phyloP scores from a whole-genome alignment of 2,329 filamentous ascomycete genomes.

The Paecilomyces variotii region DNA sequence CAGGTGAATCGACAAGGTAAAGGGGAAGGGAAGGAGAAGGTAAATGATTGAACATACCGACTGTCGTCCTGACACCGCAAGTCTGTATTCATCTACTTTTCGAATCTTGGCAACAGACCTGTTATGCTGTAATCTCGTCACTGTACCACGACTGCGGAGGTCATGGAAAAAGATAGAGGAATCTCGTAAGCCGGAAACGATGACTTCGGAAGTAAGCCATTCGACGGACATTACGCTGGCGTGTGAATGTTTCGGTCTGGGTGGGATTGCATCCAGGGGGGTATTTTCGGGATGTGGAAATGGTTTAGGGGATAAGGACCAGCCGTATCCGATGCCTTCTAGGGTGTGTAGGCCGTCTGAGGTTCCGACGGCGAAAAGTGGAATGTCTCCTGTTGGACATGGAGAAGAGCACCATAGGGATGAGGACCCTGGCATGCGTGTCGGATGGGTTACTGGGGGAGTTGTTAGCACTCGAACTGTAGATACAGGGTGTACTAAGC shows the following conservation, averaged over 20 bases:
- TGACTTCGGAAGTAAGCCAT: constrained; percentile 29
- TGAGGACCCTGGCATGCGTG: constrained; percentile 17
- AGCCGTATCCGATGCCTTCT: constrained; percentile 18
- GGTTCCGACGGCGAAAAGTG: constrained; percentile 30
- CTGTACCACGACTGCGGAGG: constrained; percentile 23
- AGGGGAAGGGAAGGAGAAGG: not conserved
- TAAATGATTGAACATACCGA: constrained; percentile 16
- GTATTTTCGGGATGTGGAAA: constrained; percentile 13
- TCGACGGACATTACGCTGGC: constrained; percentile 27
- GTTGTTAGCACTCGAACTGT: not conserved
- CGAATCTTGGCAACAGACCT: constrained; percentile 26
- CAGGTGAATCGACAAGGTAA: too few relatives aligned
- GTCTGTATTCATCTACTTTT: constrained; percentile 26
- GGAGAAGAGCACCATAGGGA: constrained; percentile 31
- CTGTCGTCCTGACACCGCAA: constrained; percentile 26
- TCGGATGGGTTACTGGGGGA: constrained; percentile 17
- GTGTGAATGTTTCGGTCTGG: constrained; percentile 15
- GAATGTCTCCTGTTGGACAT: constrained; percentile 20
- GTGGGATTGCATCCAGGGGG: constrained; percentile 8
- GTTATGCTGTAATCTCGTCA: constrained; percentile 25
- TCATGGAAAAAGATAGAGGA: constrained; percentile 29
- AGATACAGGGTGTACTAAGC: not conserved
- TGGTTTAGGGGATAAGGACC: constrained; percentile 20
- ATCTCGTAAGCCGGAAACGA: constrained; percentile 27
- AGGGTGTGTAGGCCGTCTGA: constrained; percentile 29